Evolutionary conservation across 2,329 filamentous ascomycete genomes (phyloP).

Genomic region (Lachnellula willkommii): DNA sequence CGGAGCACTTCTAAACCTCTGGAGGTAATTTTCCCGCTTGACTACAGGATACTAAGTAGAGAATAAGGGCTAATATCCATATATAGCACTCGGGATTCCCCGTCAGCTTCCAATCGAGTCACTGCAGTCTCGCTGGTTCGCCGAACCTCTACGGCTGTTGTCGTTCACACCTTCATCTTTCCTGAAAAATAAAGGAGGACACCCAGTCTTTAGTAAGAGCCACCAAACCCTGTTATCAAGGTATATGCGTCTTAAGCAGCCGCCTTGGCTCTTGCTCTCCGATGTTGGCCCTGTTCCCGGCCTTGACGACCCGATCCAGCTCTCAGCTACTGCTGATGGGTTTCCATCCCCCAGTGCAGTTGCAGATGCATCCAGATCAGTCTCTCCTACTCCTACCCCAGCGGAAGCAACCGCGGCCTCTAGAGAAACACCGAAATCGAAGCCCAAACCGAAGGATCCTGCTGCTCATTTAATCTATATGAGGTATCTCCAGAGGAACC

Average conservation of each 20-base stretch:
- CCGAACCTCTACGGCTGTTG: conserved; percentile 61
- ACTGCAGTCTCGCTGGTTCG: conserved; percentile 63
- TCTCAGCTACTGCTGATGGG: conserved; percentile 25
- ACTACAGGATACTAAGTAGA: background rate
- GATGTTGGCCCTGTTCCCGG: conserved; percentile 50
- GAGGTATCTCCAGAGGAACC: conserved; percentile 75
- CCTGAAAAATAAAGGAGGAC: conserved; percentile 54
- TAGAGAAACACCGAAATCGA: conserved; percentile 33
- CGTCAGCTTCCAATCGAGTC: conserved; percentile 53
- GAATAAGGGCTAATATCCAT: conserved; percentile 17
- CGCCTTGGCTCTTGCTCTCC: conserved; percentile 59
- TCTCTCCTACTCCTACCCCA: conserved; percentile 57
- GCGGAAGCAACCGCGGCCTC: conserved; percentile 54
- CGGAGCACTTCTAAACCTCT: conserved; percentile 23
- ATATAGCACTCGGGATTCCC: conserved; percentile 46
- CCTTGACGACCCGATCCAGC: conserved; percentile 30
- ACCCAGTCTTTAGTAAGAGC: conserved; percentile 54
- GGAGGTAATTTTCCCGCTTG: conserved; percentile 25
- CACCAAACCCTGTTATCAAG: conserved; percentile 57
- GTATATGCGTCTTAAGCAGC: conserved; percentile 60
- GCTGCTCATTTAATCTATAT: conserved; percentile 74
- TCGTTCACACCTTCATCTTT: conserved; percentile 51
- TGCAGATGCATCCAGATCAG: conserved; percentile 34
- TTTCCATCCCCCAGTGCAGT: conserved; percentile 40
- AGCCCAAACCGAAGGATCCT: conserved; percentile 46